Percentiles rank a stretch among this genome's conserved stretches.
Conservation (phyloP, 2,329 filamentous ascomycete genomes). For the Ophiocordyceps robertsii region DNA sequence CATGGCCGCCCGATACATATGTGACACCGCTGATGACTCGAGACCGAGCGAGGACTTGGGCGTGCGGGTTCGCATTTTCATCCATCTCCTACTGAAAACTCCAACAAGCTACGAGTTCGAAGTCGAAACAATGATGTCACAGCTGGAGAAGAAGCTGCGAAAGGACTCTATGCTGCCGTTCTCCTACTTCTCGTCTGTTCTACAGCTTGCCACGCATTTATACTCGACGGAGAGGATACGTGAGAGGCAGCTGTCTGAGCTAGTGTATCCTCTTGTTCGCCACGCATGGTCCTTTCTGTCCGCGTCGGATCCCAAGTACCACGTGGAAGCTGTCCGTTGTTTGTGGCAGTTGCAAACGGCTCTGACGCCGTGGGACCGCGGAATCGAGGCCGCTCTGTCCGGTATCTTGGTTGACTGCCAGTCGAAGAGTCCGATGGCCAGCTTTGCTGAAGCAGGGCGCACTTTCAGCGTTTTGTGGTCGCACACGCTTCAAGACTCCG, state of each 20-base stretch:
- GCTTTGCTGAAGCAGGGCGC: constrained; percentile 47
- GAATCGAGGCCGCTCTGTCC: constrained; percentile 69
- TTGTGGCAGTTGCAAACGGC: constrained; percentile 75
- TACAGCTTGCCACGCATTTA: constrained; percentile 44
- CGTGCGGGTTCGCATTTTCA: constrained; percentile 44
- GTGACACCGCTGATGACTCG: constrained; percentile 28
- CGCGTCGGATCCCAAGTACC: constrained; percentile 76
- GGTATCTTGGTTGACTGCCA: constrained; percentile 49
- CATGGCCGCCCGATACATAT: constrained; percentile 40
- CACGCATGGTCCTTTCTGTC: constrained; percentile 72
- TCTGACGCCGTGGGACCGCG: constrained; percentile 51
- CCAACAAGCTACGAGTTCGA: constrained; percentile 28
- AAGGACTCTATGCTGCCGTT: constrained; percentile 30
- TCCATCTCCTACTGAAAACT: constrained; percentile 41
- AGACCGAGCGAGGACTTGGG: constrained; percentile 34
- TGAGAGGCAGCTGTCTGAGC: constrained; percentile 37
- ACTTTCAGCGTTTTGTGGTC: constrained; percentile 70
- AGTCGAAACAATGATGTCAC: constrained; percentile 31
- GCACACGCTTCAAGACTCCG: constrained; percentile 55
- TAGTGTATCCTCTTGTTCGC: constrained; percentile 56
- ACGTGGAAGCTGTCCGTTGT: constrained; percentile 79
- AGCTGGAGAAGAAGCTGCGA: constrained; percentile 35
- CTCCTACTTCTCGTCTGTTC: constrained; percentile 41
- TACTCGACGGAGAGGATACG: constrained; percentile 39
- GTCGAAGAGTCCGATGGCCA: constrained; percentile 8